phyloP scores from a whole-genome alignment of 2,329 filamentous ascomycete genomes.

The Nakataea oryzae region DNA sequence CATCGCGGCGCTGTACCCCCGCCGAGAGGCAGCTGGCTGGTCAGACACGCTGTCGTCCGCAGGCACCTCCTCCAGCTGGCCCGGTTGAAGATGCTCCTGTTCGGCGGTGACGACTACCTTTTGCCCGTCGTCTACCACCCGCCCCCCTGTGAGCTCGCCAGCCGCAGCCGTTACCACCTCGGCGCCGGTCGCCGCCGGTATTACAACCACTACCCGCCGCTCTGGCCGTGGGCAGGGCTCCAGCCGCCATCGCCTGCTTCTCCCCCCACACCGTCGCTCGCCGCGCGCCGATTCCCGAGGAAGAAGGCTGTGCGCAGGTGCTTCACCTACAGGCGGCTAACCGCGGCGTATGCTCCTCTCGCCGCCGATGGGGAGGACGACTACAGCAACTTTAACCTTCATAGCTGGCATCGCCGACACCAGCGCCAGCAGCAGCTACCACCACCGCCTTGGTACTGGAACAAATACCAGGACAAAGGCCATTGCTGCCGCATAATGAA shows the following conservation, averaged over 20 bases:
- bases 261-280: too few relatives aligned
- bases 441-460: not conserved
- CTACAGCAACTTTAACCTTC: not conserved
- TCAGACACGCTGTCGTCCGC: not conserved
- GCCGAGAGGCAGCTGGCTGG: not conserved
- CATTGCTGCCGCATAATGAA: not conserved
- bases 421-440: too few relatives aligned
- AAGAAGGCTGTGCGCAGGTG: not conserved
- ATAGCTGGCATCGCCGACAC: too few relatives aligned
- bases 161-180: too few relatives aligned
- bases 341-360: too few relatives aligned
- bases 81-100: not conserved
- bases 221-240: not conserved
- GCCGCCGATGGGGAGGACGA: too few relatives aligned
- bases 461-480: not conserved
- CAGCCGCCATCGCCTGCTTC: not conserved
- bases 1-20: too few relatives aligned
- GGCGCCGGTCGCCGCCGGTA: not conserved
- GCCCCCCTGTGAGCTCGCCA: too few relatives aligned
- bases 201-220: not conserved
- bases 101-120: not conserved
- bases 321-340: not conserved
- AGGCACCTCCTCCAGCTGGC: not conserved
- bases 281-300: too few relatives aligned
- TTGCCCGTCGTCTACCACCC: not conserved